Conservation (phyloP, 2,329 filamentous ascomycete species). For the Trichoderma citrinoviride region DNA sequence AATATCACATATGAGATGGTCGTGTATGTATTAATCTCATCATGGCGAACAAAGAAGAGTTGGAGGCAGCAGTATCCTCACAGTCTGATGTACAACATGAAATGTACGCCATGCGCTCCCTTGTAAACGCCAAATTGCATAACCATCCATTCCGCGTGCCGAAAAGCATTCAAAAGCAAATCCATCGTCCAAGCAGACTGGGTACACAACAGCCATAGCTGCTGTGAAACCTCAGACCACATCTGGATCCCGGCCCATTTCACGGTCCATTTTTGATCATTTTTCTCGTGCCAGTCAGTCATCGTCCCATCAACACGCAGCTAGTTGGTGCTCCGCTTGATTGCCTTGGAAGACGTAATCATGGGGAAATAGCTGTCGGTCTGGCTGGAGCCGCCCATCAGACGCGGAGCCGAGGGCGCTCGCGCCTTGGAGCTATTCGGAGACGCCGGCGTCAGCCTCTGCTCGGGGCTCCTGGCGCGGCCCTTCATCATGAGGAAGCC, state of each 20-base stretch:
- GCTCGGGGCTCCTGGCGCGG: slow-evolving; percentile 37
- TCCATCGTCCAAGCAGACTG: neutral
- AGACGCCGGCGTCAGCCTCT: slow-evolving; percentile 29
- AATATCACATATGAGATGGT: neutral
- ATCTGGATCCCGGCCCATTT: neutral
- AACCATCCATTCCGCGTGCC: neutral
- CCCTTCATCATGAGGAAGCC: slow-evolving; percentile 46
- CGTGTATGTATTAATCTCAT: neutral
- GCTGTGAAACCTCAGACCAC: neutral
- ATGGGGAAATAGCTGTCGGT: slow-evolving; percentile 46
- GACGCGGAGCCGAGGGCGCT: slow-evolving; percentile 44
- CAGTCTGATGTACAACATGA: neutral
- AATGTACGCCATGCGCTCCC: neutral
- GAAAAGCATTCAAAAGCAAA: neutral
- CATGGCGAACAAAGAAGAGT: neutral
- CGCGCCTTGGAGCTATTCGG: slow-evolving; percentile 50
- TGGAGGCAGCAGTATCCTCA: no score
- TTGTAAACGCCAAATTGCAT: slow-evolving; percentile 13
- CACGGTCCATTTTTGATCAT: neutral
- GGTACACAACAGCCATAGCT: neutral
- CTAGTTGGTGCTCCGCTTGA: slow-evolving; percentile 30
- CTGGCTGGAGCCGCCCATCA: slow-evolving; percentile 30
- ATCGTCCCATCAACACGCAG: neutral
- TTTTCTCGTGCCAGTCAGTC: neutral
- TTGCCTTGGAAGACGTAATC: slow-evolving; percentile 33